Evolutionary conservation across 2,329 filamentous ascomycete species (phyloP).

Genomic region (Pseudogymnoascus sp.): DNA sequence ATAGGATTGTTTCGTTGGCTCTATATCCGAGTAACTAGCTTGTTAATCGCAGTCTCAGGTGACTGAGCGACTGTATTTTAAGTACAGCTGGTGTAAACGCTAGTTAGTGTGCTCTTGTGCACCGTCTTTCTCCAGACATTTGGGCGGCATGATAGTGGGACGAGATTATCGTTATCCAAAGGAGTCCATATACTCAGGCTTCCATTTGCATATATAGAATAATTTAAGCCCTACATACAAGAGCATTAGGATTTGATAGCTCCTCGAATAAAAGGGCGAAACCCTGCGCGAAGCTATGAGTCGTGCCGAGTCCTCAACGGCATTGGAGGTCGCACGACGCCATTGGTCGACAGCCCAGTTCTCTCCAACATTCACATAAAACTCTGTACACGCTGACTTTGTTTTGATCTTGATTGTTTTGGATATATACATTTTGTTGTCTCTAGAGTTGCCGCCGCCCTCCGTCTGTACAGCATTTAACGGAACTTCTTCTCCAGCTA

Average conservation of each 20-base stretch:
- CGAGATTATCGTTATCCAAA: background rate
- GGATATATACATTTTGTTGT: slow-evolving; percentile 9
- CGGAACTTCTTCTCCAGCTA: slow-evolving; percentile 10
- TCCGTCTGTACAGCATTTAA: background rate
- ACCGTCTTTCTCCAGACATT: background rate
- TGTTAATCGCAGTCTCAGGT: background rate
- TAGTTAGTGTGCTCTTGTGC: background rate
- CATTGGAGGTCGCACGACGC: background rate
- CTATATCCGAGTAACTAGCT: background rate
- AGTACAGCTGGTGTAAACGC: background rate
- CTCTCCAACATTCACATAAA: background rate
- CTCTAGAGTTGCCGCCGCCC: background rate
- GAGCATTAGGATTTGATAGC: background rate
- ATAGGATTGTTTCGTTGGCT: background rate
- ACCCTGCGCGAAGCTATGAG: no score
- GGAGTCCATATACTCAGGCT: background rate
- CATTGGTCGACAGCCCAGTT: background rate
- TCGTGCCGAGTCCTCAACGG: no score
- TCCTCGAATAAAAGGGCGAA: background rate
- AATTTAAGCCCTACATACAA: background rate
- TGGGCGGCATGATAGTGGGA: background rate
- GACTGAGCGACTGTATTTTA: background rate
- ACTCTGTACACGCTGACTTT: background rate
- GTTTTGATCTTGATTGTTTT: slow-evolving; percentile 1
- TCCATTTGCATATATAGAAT: background rate